Base-by-base conservation (phyloP, 257 asterid genomes). In the Ilex aquifolium region DNA sequence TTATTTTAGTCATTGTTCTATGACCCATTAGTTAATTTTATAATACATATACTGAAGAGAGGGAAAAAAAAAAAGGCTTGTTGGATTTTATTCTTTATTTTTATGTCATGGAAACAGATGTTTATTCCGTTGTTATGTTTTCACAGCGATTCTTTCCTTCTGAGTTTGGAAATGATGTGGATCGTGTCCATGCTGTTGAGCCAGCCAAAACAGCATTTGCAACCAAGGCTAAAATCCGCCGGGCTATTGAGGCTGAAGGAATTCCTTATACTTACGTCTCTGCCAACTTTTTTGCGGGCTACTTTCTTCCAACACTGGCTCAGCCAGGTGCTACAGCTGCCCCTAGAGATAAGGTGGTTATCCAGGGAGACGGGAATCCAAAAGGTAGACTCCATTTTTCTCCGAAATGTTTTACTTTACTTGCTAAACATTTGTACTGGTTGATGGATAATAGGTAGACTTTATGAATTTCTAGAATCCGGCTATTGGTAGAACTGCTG, bases 331-430 rank as follows among this genome's bases (percentile, higher is more conserved):
- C 80, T 58, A 67, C 83, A 0, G 30, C 66, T 62, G 80, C 85
- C 8, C 91, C 91, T 3, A 74, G 81, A 64, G 86, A 84, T 72
- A 79, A 67, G 63, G 78, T 79, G 36, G 69, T 60, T 21, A 82
- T 82, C 49, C 60, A 77, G 11, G 88, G 88, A 49, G 84, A 84
- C 40, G 88, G 88, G 17, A 77, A 77, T 71, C 46, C 58, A 15
- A 82, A 79, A 76, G 88, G 88, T 79, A 68, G 5, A 17, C 31
- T 30, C 2, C 27, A 53, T 14, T 14, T 42, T 10, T 10, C 52
- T 46, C 10, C 10, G 52, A 10, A 46, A 46, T 46, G 1, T 10
- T 14, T 11, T 14, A 21, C 27, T 21, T 0, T 21, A 21, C 52
- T 46, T 46, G 52, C 52, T 46, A 46, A 46, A 10, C 4, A 36